Evolutionary conservation across 1,284 basidiomycete genomes (phyloP), one percentile per base, ranked within the genome.

Genomic region (Ganoderma boninense): DNA sequence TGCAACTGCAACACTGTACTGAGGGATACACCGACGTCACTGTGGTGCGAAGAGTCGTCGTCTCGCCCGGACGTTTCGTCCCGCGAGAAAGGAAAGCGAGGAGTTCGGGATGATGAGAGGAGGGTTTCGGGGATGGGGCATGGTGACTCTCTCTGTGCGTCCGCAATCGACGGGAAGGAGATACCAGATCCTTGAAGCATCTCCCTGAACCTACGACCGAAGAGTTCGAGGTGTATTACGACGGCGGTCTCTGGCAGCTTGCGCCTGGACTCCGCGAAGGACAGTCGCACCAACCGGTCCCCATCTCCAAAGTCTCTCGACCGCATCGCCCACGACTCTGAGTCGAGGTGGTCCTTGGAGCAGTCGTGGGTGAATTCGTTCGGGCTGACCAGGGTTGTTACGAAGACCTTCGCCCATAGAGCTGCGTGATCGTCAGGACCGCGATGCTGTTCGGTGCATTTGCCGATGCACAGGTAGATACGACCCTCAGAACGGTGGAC

Each of bases 241-340:
- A 56, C 20, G 4, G 52, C 59, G 14, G 1, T 23, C 8, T n/a
- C 49, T 8, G 66, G 42, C 20, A n/a, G 29, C 29, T 32, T 20
- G 16, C 44, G 18, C 2, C 3, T n/a, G 62, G 56, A 68, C 1
- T 18, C 43, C 11, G 29, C 52, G 43, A 68, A 64, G 1, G 67
- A 64, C 2, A 64, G 62, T 4, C 67, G 62, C 10, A 64, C 62
- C 6, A 6, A n/a, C 14, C 67, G 54, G 18, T 49, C 64, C 8
- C 14, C 2, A 40, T 65, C 46, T 0, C 64, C 57, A 42, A 69
- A 69, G 18, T 40, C 64, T 38, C 38, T 61, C 23, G 56, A 32
- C 16, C 46, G 20, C 4, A 14, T 11, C 6, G n/a, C 52, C 67
- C 63, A 65, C 6, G 23, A 52, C n/a, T 52, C 11, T n/a, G 49